These are phyloP conservation scores for Endothia cerciana DNA, from an alignment of 2,329 filamentous ascomycete species.

Conservation along the genomic window DNA sequence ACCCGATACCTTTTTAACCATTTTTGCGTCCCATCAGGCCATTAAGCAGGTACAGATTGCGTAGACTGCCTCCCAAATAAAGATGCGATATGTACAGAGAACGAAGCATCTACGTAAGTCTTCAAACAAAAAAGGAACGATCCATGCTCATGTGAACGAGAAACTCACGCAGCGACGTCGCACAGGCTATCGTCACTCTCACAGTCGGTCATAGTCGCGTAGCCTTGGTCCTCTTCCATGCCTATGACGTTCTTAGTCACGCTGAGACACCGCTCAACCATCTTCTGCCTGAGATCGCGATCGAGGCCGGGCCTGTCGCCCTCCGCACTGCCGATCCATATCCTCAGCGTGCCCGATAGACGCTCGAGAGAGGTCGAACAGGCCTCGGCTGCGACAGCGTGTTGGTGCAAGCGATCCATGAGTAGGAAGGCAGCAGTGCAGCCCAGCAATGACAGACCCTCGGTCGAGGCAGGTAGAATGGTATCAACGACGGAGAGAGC, in stretches of 20 bases:
- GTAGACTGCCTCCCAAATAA: conserved; percentile 1
- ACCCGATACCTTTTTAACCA: conserved; percentile 7
- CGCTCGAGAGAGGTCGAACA: conserved; percentile 57
- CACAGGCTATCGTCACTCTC: conserved; percentile 41
- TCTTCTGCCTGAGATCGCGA: conserved; percentile 52
- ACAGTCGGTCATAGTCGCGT: conserved; percentile 60
- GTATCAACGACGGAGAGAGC: conserved; percentile 54
- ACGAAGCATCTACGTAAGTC: conserved; percentile 10
- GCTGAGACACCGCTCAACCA: conserved; percentile 59
- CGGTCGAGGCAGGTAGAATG: conserved; percentile 48
- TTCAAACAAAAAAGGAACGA: conserved; percentile 7
- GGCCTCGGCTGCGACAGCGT: conserved; percentile 51
- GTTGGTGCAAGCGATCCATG: conserved; percentile 55
- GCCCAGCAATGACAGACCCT: conserved; percentile 58
- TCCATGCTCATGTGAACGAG: background rate
- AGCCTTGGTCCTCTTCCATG: conserved; percentile 64
- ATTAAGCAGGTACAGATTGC: conserved; percentile 12
- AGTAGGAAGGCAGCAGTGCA: conserved; percentile 63
- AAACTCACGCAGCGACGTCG: conserved; percentile 18
- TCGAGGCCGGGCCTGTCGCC: conserved; percentile 58
- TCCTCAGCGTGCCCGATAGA: conserved; percentile 59
- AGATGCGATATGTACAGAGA: conserved; percentile 24
- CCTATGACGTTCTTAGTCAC: conserved; percentile 62
- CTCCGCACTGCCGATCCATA: conserved; percentile 61
- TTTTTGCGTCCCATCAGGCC: conserved; percentile 20